Percentiles rank a stretch among this genome's conserved stretches.
Evolutionary conservation across 148 eudicot genomes (phyloP).

Genomic region (Vaccinium myrtillus): DNA sequence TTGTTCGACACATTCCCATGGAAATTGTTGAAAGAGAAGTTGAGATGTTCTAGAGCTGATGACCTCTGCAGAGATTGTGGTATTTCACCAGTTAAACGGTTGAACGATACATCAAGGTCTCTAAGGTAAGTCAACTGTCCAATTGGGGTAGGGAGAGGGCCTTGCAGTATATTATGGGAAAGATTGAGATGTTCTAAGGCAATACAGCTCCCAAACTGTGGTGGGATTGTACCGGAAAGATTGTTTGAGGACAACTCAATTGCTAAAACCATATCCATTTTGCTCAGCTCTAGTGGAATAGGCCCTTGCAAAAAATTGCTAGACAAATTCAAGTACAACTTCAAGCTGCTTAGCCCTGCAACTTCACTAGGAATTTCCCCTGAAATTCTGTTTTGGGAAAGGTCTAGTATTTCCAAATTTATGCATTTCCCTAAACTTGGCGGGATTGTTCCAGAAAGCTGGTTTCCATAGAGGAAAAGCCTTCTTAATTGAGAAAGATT

Average conservation of each 20-base stretch:
- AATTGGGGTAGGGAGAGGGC: conserved; percentile 47
- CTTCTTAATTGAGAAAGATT: conserved; percentile 61
- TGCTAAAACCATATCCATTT: conserved; percentile 85
- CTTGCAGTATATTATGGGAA: conserved; percentile 49
- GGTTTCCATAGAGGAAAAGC: conserved; percentile 55
- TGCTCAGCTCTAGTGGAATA: conserved; percentile 70
- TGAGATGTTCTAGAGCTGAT: conserved; percentile 45
- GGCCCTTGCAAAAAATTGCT: conserved; percentile 56
- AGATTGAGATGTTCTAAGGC: conserved; percentile 69
- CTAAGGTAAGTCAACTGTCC: conserved; percentile 61
- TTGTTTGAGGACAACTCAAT: conserved; percentile 68
- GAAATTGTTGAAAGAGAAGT: conserved; percentile 70
- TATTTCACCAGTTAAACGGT: conserved; percentile 48
- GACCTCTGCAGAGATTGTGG: conserved; percentile 61
- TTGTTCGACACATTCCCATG: conserved; percentile 42
- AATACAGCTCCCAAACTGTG: conserved; percentile 72
- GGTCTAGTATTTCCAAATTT: conserved; percentile 83
- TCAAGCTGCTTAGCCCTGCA: conserved; percentile 67
- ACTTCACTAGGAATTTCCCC: conserved; percentile 65
- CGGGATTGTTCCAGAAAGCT: conserved; percentile 70
- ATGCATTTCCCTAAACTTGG: conserved; percentile 64
- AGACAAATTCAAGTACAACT: conserved; percentile 72
- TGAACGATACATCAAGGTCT: conserved; percentile 59
- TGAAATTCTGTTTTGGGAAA: conserved; percentile 60
- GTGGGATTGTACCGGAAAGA: conserved; percentile 54